Conservation (phyloP, 257 asterid genomes). For the Paraleonurus japonicus region DNA sequence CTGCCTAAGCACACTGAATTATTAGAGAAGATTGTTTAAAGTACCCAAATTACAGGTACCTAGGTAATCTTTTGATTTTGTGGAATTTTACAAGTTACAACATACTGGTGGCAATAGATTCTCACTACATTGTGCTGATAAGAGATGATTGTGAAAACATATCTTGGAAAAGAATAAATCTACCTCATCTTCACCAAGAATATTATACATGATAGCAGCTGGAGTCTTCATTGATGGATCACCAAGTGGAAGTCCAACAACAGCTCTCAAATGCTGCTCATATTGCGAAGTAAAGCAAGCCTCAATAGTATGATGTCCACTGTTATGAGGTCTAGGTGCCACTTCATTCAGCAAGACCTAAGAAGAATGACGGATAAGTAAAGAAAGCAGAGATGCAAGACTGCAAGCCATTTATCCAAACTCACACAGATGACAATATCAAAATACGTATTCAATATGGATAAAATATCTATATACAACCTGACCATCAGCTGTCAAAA, state of each 20-base stretch:
- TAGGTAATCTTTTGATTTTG: background rate
- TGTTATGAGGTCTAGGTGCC: slow-evolving; percentile 98
- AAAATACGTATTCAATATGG: background rate
- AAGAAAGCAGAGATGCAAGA: slow-evolving; percentile 8
- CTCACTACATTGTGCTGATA: background rate
- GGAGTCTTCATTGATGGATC: slow-evolving; percentile 81
- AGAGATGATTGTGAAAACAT: background rate
- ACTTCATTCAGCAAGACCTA: slow-evolving; percentile 93
- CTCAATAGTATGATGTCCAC: slow-evolving; percentile 96
- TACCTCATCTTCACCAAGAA: slow-evolving; percentile 95
- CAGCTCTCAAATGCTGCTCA: slow-evolving; percentile 96
- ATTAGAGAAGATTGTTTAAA: too few relatives aligned
- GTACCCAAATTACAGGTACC: too few relatives aligned
- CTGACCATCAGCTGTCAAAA: slow-evolving; percentile 90
- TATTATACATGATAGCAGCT: slow-evolving; percentile 90
- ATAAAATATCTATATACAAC: slow-evolving; percentile 36
- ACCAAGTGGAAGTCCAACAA: slow-evolving; percentile 93
- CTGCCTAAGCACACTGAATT: too few relatives aligned
- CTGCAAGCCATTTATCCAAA: slow-evolving; percentile 2
- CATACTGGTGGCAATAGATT: background rate
- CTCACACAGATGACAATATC: background rate
- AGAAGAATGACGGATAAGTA: slow-evolving; percentile 25
- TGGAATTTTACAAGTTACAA: background rate
- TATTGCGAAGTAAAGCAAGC: slow-evolving; percentile 86
- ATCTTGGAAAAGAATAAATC: slow-evolving; percentile 11